phyloP scores from a whole-genome alignment of 768 basidiomycete species.

The Pholiota molesta region DNA sequence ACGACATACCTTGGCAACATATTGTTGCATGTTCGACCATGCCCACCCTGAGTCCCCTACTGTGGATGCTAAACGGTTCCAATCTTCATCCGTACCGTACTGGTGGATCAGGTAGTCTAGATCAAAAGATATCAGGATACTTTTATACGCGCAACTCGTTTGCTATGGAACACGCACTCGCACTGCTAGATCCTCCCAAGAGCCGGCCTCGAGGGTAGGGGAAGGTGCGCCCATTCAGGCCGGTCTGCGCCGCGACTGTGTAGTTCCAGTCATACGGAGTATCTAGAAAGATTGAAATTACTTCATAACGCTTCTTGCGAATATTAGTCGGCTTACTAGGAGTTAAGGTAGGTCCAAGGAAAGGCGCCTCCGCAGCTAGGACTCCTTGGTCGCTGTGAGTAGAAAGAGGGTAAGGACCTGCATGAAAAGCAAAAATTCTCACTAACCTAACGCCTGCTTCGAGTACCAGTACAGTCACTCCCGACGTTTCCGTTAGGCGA shows the following conservation, averaged over 20 bases:
- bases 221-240: not conserved
- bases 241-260: not conserved
- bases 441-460: constrained; percentile 15
- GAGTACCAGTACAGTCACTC: constrained; percentile 12
- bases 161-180: not conserved
- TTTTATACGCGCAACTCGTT: too few relatives aligned
- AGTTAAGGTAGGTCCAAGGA: constrained; percentile 20
- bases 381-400: constrained; percentile 17
- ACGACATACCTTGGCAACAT: constrained; percentile 30
- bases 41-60: constrained; percentile 40
- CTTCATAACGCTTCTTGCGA: not conserved
- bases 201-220: constrained; percentile 2
- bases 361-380: constrained; percentile 14
- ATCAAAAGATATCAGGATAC: not conserved
- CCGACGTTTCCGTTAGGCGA: constrained; percentile 11
- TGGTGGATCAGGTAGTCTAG: constrained; percentile 39
- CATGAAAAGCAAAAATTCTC: not conserved
- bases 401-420: not conserved
- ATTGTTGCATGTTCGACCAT: constrained; percentile 38
- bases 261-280: constrained; percentile 5
- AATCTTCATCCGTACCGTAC: constrained; percentile 39
- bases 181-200: constrained; percentile 2
- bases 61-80: constrained; percentile 35
- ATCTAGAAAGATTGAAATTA: not conserved
- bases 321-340: constrained; percentile 9